Evolutionary conservation across 1,284 basidiomycete genomes (phyloP), one percentile per base, ranked within the genome.

Genomic region (Sutorius eximius): DNA sequence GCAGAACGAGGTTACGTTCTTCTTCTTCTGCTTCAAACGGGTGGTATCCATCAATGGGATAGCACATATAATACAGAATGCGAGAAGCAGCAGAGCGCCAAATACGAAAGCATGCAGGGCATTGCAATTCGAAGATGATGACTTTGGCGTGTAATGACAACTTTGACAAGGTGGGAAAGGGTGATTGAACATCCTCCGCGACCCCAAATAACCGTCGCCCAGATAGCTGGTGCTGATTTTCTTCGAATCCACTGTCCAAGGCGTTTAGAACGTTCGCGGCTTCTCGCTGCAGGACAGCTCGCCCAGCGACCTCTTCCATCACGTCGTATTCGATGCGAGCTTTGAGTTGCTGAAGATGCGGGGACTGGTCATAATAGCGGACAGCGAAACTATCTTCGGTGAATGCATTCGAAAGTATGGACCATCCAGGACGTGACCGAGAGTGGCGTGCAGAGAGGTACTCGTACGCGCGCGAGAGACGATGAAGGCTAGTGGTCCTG

Each of bases 401-500:
- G 12, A 41, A 32, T 45, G 18, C 12, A 15, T 27, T 2, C 12
- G 27, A 62, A 52, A 73, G 71, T 5, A 64, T 53, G 0, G 66
- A 63, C 46, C 43, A 49, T 22, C 44, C 45, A 6, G 4, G 7
- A 2, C 10, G 37, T n/a, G 64, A 65, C 1, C 47, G 20, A 0
- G 40, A 49, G 29, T 71, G 63, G 5, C 77, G 70, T 13, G 5
- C 9, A n/a, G 44, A 54, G 3, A 81, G 42, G 49, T 80, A 71
- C 0, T 55, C 30, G 47, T 71, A 61, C 3, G 73, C 55, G 9
- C 12, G n/a, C 5, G 44, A 24, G 22, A 76, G 64, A 10, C 72
- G 66, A 9, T 57, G 49, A 22, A 80, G 57, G 15, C 61, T 56
- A 0, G 51, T 40, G 0, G 59, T 52, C 38, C 67, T 69, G 18